Conservation (phyloP, 768 basidiomycete genomes). For the Hericium alpestre region DNA sequence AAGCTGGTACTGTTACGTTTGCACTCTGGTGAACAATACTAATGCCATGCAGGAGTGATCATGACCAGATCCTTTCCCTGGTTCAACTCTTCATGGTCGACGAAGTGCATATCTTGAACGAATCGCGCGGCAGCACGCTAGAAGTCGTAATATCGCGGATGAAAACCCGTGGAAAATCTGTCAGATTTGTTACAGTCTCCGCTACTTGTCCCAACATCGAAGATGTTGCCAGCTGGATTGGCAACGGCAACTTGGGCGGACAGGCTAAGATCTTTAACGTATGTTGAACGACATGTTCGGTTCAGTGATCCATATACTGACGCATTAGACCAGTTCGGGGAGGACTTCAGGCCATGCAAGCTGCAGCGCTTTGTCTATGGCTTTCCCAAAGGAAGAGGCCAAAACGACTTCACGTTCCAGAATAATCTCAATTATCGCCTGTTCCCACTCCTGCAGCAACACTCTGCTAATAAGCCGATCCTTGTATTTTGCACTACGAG, state of each 20-base stretch:
- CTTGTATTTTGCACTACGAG: slow-evolving; percentile 84
- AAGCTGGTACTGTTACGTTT: slow-evolving; percentile 43
- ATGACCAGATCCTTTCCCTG: slow-evolving; percentile 56
- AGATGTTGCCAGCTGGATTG: slow-evolving; percentile 87
- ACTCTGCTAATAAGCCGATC: slow-evolving; percentile 73
- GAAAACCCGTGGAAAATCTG: slow-evolving; percentile 58
- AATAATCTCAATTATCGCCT: slow-evolving; percentile 63
- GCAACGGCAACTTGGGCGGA: slow-evolving; percentile 27
- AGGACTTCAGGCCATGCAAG: slow-evolving; percentile 83
- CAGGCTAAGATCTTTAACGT: slow-evolving; percentile 67
- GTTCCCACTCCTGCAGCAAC: slow-evolving; percentile 59
- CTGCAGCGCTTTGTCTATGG: slow-evolving; percentile 66
- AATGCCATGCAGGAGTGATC: slow-evolving; percentile 32
- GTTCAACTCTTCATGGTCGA: slow-evolving; percentile 84
- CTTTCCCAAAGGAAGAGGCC: slow-evolving; percentile 45
- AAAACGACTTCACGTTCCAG: slow-evolving; percentile 74
- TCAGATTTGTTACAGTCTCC: slow-evolving; percentile 83
- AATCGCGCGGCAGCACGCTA: slow-evolving; percentile 80
- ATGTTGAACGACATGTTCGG: neutral
- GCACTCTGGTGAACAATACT: too few relatives aligned
- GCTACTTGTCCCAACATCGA: slow-evolving; percentile 91
- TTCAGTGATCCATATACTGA: neutral
- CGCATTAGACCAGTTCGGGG: slow-evolving; percentile 60
- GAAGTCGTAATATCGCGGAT: slow-evolving; percentile 94
- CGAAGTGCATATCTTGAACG: slow-evolving; percentile 89